Evolutionary conservation across 106 monocot genomes (phyloP).

Genomic region (Dioscorea dumetorum): DNA sequence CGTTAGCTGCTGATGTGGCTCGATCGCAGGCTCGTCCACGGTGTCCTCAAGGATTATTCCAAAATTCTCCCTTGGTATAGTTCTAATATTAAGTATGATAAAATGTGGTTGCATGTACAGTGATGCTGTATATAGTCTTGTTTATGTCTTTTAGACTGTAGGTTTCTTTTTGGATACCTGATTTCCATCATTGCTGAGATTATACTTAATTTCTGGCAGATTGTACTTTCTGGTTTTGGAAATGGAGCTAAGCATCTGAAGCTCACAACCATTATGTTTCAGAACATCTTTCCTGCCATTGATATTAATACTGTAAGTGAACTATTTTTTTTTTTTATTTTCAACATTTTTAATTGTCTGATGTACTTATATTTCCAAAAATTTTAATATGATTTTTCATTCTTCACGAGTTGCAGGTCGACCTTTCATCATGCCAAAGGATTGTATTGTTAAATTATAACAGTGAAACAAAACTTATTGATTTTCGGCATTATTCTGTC

Average conservation of each 20-base stretch:
- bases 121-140: neutral
- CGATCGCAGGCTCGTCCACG: constrained; percentile 75
- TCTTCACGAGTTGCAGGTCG: constrained; percentile 43
- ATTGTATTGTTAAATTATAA: constrained; percentile 81
- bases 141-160: neutral
- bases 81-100: neutral
- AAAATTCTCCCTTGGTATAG: constrained; percentile 71
- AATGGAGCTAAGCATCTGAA: constrained; percentile 69
- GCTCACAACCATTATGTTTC: constrained; percentile 78
- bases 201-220: constrained; percentile 23
- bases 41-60: constrained; percentile 80
- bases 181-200: no score
- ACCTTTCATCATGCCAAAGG: constrained; percentile 76
- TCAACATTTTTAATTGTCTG: neutral
- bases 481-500: constrained; percentile 92
- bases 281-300: constrained; percentile 92
- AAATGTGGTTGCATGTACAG: no score
- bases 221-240: constrained; percentile 94
- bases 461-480: constrained; percentile 70
- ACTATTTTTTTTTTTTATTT: neutral
- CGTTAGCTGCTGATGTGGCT: constrained; percentile 78
- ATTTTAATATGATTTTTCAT: neutral
- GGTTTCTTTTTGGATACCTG: neutral
- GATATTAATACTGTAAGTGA: constrained; percentile 85
- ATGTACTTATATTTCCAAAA: neutral